Evolutionary conservation across 495 filamentous ascomycete genomes (phyloP).

Genomic region (Parathielavia appendiculata): DNA sequence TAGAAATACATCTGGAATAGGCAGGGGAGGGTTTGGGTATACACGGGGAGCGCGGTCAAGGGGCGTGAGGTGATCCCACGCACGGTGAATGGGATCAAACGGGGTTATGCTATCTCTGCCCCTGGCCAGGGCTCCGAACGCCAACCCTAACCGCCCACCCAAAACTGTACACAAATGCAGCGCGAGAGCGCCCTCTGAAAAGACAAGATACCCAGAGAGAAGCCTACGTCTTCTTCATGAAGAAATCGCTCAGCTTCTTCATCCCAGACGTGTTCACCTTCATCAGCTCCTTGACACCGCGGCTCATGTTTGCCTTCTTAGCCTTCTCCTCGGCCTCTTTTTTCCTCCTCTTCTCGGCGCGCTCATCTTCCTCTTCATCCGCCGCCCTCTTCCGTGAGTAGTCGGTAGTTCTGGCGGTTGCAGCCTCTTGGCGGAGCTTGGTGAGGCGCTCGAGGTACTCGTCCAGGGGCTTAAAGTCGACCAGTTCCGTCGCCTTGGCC

Average conservation of each 20-base stretch:
- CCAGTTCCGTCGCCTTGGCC: conserved; percentile 26
- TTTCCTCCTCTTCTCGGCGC: conserved; percentile 72
- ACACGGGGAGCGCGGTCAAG: conserved; percentile 21
- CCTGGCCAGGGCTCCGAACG: conserved; percentile 5
- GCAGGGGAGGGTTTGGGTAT: conserved; percentile 28
- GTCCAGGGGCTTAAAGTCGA: conserved; percentile 67
- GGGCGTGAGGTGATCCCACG: conserved; percentile 7
- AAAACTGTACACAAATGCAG: conserved; percentile 6
- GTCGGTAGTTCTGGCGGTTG: conserved; percentile 62
- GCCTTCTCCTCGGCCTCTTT: conserved; percentile 57
- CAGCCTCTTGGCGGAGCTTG: conserved; percentile 61
- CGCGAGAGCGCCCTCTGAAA: conserved; percentile 1
- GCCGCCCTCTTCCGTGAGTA: conserved; percentile 65
- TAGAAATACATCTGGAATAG: conserved; percentile 41
- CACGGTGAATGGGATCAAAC: background rate
- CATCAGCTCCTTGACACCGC: conserved; percentile 68
- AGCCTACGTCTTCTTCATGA: conserved; percentile 61
- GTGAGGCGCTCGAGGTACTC: conserved; percentile 59
- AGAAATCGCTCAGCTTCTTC: conserved; percentile 96
- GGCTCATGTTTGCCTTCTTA: conserved; percentile 64
- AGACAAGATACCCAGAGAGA: conserved; percentile 8
- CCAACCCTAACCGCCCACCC: conserved; percentile 3
- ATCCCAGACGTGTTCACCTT: conserved; percentile 89
- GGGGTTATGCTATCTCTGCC: background rate
- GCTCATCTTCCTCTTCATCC: conserved; percentile 70